These are phyloP conservation scores for Fusarium sp. DNA, from an alignment of 2,329 filamentous ascomycete species.

Conservation along the genomic window DNA sequence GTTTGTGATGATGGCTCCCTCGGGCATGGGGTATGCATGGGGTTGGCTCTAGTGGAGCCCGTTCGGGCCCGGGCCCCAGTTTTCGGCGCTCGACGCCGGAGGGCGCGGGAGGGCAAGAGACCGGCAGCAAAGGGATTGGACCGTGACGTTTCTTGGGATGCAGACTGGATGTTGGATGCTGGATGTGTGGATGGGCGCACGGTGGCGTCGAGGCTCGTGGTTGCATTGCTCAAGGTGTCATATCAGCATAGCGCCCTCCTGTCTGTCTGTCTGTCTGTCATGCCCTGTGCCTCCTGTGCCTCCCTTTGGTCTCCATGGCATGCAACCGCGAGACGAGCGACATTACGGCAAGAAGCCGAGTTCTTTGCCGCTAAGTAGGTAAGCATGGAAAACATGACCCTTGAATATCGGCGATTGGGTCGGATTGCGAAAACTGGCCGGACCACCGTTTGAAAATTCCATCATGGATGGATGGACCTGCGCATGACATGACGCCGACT, in stretches of 20 bases:
- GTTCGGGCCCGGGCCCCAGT: slow-evolving; percentile 34
- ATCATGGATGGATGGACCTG: not conserved
- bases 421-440: slow-evolving; percentile 12
- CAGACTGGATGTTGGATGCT: not conserved
- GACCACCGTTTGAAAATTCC: slow-evolving; percentile 7
- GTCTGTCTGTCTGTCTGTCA: not conserved
- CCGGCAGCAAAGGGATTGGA: not conserved
- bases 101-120: slow-evolving; percentile 15
- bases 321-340: slow-evolving; percentile 5
- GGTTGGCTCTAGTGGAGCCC: slow-evolving; percentile 18
- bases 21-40: slow-evolving; percentile 5
- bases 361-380: slow-evolving; percentile 11
- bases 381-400: slow-evolving; percentile 10
- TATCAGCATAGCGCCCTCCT: not conserved
- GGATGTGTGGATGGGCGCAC: not conserved
- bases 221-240: slow-evolving; percentile 3
- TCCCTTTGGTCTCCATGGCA: not conserved
- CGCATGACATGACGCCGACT: not conserved
- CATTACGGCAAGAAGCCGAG: slow-evolving; percentile 23
- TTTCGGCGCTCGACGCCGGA: slow-evolving; percentile 26
- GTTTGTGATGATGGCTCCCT: slow-evolving; percentile 4
- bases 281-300: slow-evolving; percentile 6
- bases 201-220: slow-evolving; percentile 8
- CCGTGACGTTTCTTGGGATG: not conserved
- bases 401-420: not conserved